phyloP scores from a whole-genome alignment of 2,329 filamentous ascomycete genomes.

The Leptographium galeiforme region DNA sequence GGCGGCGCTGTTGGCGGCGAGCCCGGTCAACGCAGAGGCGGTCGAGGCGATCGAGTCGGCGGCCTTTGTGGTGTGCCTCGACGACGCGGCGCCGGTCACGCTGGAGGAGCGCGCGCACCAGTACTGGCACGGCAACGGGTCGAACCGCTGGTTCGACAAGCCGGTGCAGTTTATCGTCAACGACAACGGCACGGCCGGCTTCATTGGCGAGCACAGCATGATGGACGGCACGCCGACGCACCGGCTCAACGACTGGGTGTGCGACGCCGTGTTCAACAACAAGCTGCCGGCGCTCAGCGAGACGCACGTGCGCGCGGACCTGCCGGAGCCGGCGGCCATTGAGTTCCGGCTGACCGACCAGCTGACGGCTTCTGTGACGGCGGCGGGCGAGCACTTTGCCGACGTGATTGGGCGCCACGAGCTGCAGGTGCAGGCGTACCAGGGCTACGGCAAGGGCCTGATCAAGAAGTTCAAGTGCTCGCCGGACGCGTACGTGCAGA shows the following conservation, averaged over 20 bases:
- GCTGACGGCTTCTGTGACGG: constrained; percentile 64
- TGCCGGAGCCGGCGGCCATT: constrained; percentile 67
- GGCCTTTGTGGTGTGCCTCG: constrained; percentile 84
- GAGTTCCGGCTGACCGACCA: constrained; percentile 66
- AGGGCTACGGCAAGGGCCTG: constrained; percentile 92
- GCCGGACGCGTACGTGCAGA: constrained; percentile 93
- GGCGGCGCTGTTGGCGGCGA: constrained; percentile 59
- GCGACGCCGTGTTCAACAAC: constrained; percentile 83
- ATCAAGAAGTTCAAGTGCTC: constrained; percentile 99
- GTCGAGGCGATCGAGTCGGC: constrained; percentile 76
- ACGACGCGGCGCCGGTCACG: constrained; percentile 82
- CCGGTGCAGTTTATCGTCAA: constrained; percentile 96
- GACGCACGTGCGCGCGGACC: constrained; percentile 61
- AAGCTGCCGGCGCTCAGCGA: constrained; percentile 74
- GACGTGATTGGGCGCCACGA: constrained; percentile 77
- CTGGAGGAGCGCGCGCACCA: constrained; percentile 88
- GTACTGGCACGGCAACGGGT: constrained; percentile 96
- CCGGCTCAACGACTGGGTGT: constrained; percentile 88
- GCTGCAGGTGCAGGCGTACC: constrained; percentile 86
- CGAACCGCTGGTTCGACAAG: constrained; percentile 97
- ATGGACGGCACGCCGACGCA: constrained; percentile 99
- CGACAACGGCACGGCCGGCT: constrained; percentile 93
- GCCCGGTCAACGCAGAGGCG: constrained; percentile 62
- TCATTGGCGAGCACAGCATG: constrained; percentile 98
- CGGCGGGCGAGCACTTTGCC: constrained; percentile 65